These are phyloP conservation scores for Picochlorum costavermella DNA, from an alignment of 139 green algal genomes.

Conservation along the genomic window DNA sequence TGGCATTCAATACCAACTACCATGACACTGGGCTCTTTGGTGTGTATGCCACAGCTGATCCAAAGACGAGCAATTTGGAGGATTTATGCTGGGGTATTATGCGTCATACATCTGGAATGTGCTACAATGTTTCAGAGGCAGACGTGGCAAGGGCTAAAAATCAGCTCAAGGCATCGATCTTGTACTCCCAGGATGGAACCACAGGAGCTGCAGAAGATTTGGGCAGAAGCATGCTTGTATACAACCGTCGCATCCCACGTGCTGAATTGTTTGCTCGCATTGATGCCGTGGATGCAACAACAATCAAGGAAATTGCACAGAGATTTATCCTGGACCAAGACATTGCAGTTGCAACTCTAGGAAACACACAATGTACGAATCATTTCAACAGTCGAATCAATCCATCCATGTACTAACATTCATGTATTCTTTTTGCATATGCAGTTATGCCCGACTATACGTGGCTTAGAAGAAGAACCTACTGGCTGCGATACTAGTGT, in stretches of 20 bases:
- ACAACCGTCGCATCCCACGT: slow-evolving; percentile 85
- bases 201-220: slow-evolving; percentile 84
- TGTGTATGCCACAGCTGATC: slow-evolving; percentile 74
- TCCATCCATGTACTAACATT: not conserved
- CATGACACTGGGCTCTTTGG: slow-evolving; percentile 95
- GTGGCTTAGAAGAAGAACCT: slow-evolving; percentile 86
- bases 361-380: slow-evolving; percentile 60
- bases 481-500: slow-evolving; percentile 88
- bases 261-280: slow-evolving; percentile 96
- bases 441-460: slow-evolving; percentile 88
- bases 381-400: not conserved
- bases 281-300: slow-evolving; percentile 81
- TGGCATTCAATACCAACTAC: slow-evolving; percentile 97
- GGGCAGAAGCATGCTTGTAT: slow-evolving; percentile 88
- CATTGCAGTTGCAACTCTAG: slow-evolving; percentile 78
- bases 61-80: slow-evolving; percentile 26
- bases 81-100: slow-evolving; percentile 63
- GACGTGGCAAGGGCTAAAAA: slow-evolving; percentile 88
- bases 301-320: slow-evolving; percentile 75
- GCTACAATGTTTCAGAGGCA: slow-evolving; percentile 77
- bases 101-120: slow-evolving; percentile 66
- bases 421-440: not conserved
- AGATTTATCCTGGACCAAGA: slow-evolving; percentile 90
- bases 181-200: slow-evolving; percentile 57
- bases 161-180: slow-evolving; percentile 80